These are phyloP conservation scores for Iris pallida DNA, from an alignment of 116 monocot genomes.

Conservation along the genomic window DNA sequence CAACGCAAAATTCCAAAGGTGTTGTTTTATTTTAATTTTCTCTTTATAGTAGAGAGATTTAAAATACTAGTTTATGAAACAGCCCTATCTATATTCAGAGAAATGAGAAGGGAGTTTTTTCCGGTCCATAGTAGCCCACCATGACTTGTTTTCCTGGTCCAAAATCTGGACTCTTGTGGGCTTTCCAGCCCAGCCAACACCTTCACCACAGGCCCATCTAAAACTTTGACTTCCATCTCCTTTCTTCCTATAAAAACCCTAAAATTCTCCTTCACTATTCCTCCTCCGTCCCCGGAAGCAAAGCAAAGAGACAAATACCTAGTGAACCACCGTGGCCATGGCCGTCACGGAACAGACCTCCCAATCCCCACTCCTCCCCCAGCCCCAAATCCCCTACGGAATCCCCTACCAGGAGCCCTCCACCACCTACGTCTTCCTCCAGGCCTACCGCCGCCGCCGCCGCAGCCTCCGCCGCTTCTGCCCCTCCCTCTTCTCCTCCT, in stretches of 20 bases:
- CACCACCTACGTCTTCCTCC: constrained; percentile 25
- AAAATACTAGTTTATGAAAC: no score
- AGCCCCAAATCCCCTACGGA: constrained; percentile 5
- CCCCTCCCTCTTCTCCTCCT: constrained; percentile 27
- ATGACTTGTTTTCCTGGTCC: no score
- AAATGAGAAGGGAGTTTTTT: no score
- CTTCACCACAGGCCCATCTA: not conserved
- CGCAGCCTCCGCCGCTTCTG: constrained; percentile 8
- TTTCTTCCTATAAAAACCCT: not conserved
- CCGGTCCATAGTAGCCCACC: no score
- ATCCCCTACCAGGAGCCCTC: constrained; percentile 18
- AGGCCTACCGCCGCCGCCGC: constrained; percentile 27
- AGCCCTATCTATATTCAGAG: no score
- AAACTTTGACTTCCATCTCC: no score
- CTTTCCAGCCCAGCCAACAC: not conserved
- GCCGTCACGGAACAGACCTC: not conserved
- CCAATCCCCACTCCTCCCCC: not conserved
- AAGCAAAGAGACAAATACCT: not conserved
- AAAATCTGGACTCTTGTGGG: not conserved
- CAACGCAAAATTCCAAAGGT: no score
- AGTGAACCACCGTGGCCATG: not conserved
- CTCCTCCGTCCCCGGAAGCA: not conserved
- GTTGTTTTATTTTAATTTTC: no score
- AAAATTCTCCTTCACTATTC: not conserved
- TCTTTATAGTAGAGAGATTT: no score